Evolutionary conservation across 2,329 filamentous ascomycete genomes (phyloP).

Genomic region (Cryphonectria carpinicola): DNA sequence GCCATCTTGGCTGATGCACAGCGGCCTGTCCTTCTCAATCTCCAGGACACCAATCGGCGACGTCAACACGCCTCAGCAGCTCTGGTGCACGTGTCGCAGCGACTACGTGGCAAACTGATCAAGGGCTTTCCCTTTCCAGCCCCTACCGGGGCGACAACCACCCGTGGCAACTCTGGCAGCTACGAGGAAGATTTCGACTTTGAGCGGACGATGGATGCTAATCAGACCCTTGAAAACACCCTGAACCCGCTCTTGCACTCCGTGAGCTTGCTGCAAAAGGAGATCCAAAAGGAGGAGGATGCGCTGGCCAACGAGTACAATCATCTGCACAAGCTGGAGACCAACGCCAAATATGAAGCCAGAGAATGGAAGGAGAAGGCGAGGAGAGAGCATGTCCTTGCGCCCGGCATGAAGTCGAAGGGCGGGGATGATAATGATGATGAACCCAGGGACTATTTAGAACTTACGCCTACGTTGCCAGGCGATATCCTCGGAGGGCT

Average conservation of each 20-base stretch:
- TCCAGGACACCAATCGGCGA: conserved; percentile 52
- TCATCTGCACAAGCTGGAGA: conserved; percentile 53
- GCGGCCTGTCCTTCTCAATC: conserved; percentile 63
- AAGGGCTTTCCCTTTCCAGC: conserved; percentile 70
- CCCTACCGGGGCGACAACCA: conserved; percentile 36
- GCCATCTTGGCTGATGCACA: conserved; percentile 62
- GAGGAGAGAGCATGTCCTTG: conserved; percentile 55
- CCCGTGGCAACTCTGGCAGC: conserved; percentile 42
- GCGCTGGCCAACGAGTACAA: conserved; percentile 61
- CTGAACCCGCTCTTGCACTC: conserved; percentile 67
- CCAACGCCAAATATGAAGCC: conserved; percentile 59
- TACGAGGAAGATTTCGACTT: conserved; percentile 67
- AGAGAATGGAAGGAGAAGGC: conserved; percentile 53
- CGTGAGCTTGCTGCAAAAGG: conserved; percentile 61
- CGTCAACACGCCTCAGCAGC: conserved; percentile 59
- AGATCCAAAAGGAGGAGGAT: conserved; percentile 60
- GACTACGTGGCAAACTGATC: conserved; percentile 60
- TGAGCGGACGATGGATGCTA: conserved; percentile 66
- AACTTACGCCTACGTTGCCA: conserved; percentile 29
- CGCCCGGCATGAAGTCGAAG: conserved; percentile 41
- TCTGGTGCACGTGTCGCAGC: conserved; percentile 58
- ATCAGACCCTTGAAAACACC: conserved; percentile 57
- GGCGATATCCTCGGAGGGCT: conserved; percentile 28
- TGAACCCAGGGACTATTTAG: conserved; percentile 18
- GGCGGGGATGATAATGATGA: conserved; percentile 23